These are phyloP conservation scores for Ceratocystis colombiana DNA, from an alignment of 2,329 filamentous ascomycete genomes.

Conservation along the genomic window DNA sequence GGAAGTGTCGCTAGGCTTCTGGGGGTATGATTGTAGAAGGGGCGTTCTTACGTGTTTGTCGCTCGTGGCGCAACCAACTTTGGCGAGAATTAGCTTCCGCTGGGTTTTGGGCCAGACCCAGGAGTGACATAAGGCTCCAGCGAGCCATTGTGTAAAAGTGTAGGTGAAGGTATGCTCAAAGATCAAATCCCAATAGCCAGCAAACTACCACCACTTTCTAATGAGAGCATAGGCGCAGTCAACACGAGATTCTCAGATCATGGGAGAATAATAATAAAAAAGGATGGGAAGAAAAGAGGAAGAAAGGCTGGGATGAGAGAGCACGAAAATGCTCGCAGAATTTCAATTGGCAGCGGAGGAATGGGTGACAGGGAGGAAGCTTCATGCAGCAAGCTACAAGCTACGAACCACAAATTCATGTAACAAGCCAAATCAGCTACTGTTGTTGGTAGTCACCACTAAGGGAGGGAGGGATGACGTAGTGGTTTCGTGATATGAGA, in stretches of 20 bases:
- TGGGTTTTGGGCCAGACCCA: slow-evolving; percentile 19
- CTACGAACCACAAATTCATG: neutral
- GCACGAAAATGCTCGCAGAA: neutral
- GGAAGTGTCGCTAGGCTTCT: too few relatives aligned
- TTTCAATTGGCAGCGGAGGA: neutral
- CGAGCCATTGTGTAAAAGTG: slow-evolving; percentile 12
- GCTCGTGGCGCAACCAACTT: slow-evolving; percentile 17
- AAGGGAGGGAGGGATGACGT: too few relatives aligned
- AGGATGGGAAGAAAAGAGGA: neutral
- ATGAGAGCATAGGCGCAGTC: neutral
- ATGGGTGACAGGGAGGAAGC: neutral
- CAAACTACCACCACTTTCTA: neutral
- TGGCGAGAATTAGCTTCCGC: neutral
- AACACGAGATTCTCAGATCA: neutral
- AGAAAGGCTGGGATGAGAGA: neutral
- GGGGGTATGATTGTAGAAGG: neutral
- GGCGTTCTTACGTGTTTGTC: slow-evolving; percentile 15
- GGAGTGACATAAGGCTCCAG: slow-evolving; percentile 21
- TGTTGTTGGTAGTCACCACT: neutral
- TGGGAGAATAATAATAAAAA: neutral
- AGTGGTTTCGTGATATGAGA: too few relatives aligned
- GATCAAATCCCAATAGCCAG: neutral
- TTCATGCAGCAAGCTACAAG: neutral
- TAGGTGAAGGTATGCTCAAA: neutral
- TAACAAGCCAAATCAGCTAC: neutral